These are phyloP conservation scores for Cercospora zeina DNA, from an alignment of 2,329 filamentous ascomycete species.

Conservation along the genomic window DNA sequence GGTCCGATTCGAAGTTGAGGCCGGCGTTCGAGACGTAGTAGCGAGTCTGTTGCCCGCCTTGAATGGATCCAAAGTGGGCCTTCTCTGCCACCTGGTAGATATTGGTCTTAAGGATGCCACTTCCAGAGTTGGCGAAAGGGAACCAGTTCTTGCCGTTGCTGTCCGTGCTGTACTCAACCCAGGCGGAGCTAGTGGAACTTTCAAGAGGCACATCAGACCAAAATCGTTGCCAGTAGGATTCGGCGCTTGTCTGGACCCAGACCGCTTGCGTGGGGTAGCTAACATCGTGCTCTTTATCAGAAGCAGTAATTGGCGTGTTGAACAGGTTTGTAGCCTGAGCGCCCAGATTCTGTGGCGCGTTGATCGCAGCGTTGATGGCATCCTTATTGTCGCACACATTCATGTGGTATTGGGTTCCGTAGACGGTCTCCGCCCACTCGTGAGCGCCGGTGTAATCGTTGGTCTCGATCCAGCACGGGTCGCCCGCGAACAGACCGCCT, in stretches of 20 bases:
- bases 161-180: conserved; percentile 19
- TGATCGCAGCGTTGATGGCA: conserved; percentile 12
- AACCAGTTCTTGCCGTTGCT: conserved; percentile 17
- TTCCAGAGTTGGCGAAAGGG: conserved; percentile 10
- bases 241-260: neutral
- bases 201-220: conserved; percentile 19
- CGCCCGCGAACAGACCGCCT: conserved; percentile 15
- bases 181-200: conserved; percentile 13
- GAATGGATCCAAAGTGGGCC: conserved; percentile 17
- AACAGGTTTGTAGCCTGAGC: conserved; percentile 18
- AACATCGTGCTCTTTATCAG: conserved; percentile 19
- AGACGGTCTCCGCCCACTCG: conserved; percentile 17
- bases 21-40: conserved; percentile 18
- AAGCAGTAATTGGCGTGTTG: conserved; percentile 19
- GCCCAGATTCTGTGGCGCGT: conserved; percentile 16
- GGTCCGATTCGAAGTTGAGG: conserved; percentile 10
- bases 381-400: conserved; percentile 22
- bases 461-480: conserved; percentile 24
- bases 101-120: conserved; percentile 13
- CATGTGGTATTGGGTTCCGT: conserved; percentile 18
- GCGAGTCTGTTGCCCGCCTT: conserved; percentile 13
- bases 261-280: conserved; percentile 21
- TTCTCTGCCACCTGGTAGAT: conserved; percentile 12
- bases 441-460: conserved; percentile 21
- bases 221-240: conserved; percentile 21